Evolutionary conservation across 2,329 filamentous ascomycete genomes (phyloP).

Genomic region (Emergomyces orientalis): DNA sequence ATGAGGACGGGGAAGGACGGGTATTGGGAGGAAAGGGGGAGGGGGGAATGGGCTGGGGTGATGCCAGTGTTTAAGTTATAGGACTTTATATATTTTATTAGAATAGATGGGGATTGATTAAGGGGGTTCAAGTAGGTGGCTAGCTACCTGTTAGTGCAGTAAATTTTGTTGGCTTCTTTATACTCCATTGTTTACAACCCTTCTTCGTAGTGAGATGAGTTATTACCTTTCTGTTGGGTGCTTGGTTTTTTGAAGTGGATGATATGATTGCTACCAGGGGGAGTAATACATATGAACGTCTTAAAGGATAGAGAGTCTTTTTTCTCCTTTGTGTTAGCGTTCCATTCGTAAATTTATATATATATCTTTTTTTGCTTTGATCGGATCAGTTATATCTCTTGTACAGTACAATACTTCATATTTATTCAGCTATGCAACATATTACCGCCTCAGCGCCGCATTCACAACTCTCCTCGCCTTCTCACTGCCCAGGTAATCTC

Average conservation of each 20-base stretch:
- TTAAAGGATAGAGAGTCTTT: background rate
- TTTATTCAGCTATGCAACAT: too few species aligned
- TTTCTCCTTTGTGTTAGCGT: background rate
- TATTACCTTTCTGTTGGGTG: background rate
- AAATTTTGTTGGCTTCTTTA: background rate
- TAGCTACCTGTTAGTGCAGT: background rate
- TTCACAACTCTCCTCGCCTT: constrained; percentile 32
- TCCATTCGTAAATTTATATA: background rate
- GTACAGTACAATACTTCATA: too few species aligned
- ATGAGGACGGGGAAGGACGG: constrained; percentile 67
- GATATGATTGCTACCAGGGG: background rate
- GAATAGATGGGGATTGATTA: background rate
- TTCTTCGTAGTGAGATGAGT: background rate
- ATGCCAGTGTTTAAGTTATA: constrained; percentile 45
- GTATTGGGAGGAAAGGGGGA: constrained; percentile 82
- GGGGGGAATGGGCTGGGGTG: constrained; percentile 55
- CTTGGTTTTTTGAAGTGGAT: background rate
- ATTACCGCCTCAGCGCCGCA: constrained; percentile 11
- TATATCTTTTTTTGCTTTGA: background rate
- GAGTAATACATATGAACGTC: background rate
- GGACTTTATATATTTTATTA: background rate
- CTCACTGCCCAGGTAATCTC: constrained; percentile 35
- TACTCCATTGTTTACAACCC: background rate
- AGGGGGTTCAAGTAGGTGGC: background rate
- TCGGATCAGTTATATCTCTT: background rate